These are phyloP conservation scores for Monilinia polystroma DNA, from an alignment of 2,329 filamentous ascomycete genomes.

Conservation along the genomic window DNA sequence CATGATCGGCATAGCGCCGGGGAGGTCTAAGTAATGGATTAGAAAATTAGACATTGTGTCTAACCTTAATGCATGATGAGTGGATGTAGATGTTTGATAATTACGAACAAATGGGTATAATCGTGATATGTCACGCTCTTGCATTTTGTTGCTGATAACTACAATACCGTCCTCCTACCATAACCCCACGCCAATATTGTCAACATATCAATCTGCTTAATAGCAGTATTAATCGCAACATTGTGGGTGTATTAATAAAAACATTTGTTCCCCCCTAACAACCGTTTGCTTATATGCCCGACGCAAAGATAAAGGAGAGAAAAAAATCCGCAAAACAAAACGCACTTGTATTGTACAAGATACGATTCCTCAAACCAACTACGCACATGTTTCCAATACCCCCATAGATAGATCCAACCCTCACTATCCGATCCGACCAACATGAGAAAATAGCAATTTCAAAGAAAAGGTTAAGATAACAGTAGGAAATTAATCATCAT, in stretches of 20 bases:
- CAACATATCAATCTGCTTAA: background rate
- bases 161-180: background rate
- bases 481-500: constrained; percentile 7
- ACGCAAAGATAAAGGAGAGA: background rate
- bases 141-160: background rate
- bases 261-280: background rate
- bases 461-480: background rate
- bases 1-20: too few relatives aligned
- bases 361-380: background rate
- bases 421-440: background rate
- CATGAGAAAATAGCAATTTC: constrained; percentile 9
- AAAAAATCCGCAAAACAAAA: background rate
- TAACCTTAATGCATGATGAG: background rate
- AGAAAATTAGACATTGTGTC: background rate
- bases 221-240: background rate
- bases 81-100: background rate
- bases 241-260: background rate
- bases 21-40: background rate
- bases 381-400: constrained; percentile 6
- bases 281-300: background rate
- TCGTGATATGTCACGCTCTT: background rate
- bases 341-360: constrained; percentile 8
- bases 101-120: background rate
- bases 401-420: constrained; percentile 9
- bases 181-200: background rate